Evolutionary conservation across 495 filamentous ascomycete genomes (phyloP).

Genomic region (Thermothielavioides terrestris): DNA sequence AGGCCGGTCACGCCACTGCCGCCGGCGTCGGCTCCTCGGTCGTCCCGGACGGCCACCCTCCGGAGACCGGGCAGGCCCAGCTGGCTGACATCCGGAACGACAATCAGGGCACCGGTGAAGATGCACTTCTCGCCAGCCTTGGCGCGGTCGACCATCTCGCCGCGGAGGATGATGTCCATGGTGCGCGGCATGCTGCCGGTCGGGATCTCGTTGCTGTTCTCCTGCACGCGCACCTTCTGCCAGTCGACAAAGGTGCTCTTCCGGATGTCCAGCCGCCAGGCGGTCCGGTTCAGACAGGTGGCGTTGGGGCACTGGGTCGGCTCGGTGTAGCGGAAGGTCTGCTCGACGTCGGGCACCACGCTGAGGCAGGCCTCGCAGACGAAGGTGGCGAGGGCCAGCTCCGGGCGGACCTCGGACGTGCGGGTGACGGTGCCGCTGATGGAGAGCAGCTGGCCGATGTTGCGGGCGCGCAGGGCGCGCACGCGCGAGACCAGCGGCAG

Average conservation of each 20-base stretch:
- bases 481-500: conserved; percentile 87
- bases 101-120: conserved; percentile 93
- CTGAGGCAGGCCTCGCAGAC: conserved; percentile 78
- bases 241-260: conserved; percentile 98
- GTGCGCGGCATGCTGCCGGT: conserved; percentile 98
- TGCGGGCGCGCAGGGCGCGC: conserved; percentile 77
- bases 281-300: conserved; percentile 81
- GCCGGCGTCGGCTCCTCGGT: conserved; percentile 69
- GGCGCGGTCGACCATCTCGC: conserved; percentile 93
- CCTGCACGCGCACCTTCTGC: conserved; percentile 96
- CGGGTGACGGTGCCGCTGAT: conserved; percentile 95
- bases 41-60: conserved; percentile 80
- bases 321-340: conserved; percentile 96
- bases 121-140: conserved; percentile 98
- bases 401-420: conserved; percentile 92
- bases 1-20: conserved; percentile 79
- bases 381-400: conserved; percentile 87
- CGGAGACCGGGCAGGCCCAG: conserved; percentile 81
- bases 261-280: conserved; percentile 90
- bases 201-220: conserved; percentile 96
- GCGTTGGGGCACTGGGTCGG: conserved; percentile 89
- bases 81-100: conserved; percentile 94
- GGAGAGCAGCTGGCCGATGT: conserved; percentile 85
- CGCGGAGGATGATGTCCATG: conserved; percentile 94
- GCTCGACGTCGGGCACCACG: conserved; percentile 82